Base-by-base conservation (phyloP, 139 green algal species). In the Chlamydomonas asymmetrica region DNA sequence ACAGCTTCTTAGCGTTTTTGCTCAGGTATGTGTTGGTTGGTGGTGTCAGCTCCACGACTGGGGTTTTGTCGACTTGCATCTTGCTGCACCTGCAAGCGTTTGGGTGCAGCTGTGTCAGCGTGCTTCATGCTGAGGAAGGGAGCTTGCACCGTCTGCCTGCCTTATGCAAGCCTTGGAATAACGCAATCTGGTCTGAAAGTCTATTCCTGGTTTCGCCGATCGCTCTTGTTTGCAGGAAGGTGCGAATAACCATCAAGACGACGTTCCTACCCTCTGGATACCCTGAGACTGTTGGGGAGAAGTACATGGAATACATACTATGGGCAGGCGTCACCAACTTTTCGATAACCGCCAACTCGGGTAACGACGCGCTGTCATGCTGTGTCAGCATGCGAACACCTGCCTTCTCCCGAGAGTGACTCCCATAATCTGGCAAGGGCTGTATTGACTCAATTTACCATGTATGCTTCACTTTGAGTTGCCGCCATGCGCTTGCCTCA, bases 261-360 rank as follows among this genome's bases (percentile, higher is more conserved):
- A 87, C 80, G 2, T 88, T 90, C 57, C 66, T 90, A 23, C 82
- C 85, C 5, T 34, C 71, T 3, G 82, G 82, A 34, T 91, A 88
- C 71, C 87, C 87, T 4, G 57, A 48, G 16, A 80, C 74, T 45
- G 74, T 77, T 1, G 81, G 81, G 25, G 49, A 39, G 37, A 80
- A 82, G 63, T 87, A 87, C 71, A 32, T 86, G 5, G 18, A 50
- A 1, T 89, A 73, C 71, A 73, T 69, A 31, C 39, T 50, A 3
- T 86, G 80, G 80, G 66, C 80, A 60, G 72, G 59, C n/a, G 63
- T 87, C 31, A 85, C 84, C 16, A 90, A 90, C 66, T 68, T 90
- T 29, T 78, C 80, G 8, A 76, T 86, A 8, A 84, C 82, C 9
- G 80, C 85, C 34, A 90, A 88, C 61, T 41, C 34, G 45, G 79